These are phyloP conservation scores for Brassica rapa DNA, from an alignment of 345 rosid species.

Conservation along the genomic window DNA sequence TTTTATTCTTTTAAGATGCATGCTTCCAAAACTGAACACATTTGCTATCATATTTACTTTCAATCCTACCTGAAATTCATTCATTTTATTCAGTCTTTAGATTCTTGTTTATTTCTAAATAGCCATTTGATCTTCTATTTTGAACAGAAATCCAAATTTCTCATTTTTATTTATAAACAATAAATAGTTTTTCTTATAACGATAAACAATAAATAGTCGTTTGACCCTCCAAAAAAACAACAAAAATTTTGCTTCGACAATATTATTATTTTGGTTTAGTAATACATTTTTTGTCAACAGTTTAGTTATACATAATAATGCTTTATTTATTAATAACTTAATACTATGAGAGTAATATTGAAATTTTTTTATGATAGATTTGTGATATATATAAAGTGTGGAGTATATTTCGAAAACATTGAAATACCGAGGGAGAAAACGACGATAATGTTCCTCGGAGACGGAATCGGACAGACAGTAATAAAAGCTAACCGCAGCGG, in stretches of 20 bases:
- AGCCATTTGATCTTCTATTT: neutral
- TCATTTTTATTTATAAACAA: neutral
- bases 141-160: neutral
- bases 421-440: constrained; percentile 65
- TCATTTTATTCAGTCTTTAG: neutral
- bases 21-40: neutral
- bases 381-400: constrained; percentile 75
- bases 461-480: constrained; percentile 77
- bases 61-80: neutral
- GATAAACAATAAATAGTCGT: neutral
- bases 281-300: too few species aligned
- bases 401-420: constrained; percentile 71
- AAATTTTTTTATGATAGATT: constrained; percentile 47
- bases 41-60: neutral
- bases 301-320: too few species aligned
- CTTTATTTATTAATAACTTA: neutral
- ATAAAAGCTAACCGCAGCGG: constrained; percentile 61
- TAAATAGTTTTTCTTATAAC: neutral
- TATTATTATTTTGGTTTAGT: neutral
- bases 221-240: too few species aligned
- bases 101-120: neutral
- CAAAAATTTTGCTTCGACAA: neutral
- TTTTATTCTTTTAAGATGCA: neutral
- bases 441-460: constrained; percentile 74
- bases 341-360: neutral